These are phyloP conservation scores for Ceratobasidium sp. DNA, from an alignment of 1,284 basidiomycete species.

Conservation along the genomic window DNA sequence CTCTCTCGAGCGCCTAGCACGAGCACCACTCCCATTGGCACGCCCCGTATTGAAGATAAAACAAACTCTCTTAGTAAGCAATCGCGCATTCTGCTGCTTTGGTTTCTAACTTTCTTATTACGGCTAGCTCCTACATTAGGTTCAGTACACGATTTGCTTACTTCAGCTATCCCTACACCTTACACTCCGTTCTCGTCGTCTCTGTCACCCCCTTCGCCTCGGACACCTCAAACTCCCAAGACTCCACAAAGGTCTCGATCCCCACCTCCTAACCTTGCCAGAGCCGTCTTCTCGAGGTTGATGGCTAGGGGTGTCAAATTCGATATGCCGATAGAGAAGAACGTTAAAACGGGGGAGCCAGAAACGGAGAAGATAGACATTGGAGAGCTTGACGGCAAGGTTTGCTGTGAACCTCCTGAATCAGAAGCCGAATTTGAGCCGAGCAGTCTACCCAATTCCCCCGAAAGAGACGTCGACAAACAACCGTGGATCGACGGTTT, in stretches of 20 bases:
- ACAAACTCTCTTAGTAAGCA: not conserved
- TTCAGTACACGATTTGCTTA: not conserved
- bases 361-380: slow-evolving; percentile 4
- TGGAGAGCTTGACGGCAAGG: not conserved
- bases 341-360: not conserved
- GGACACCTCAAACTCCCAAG: slow-evolving; percentile 33
- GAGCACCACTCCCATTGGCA: slow-evolving; percentile 32
- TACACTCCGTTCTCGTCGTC: slow-evolving; percentile 13
- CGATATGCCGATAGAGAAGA: slow-evolving; percentile 38
- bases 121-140: not conserved
- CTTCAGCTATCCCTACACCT: slow-evolving; percentile 17
- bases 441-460: not conserved
- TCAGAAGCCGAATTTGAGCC: not conserved
- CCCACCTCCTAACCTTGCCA: slow-evolving; percentile 38
- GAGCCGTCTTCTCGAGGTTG: slow-evolving; percentile 42
- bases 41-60: slow-evolving; percentile 4
- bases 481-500: slow-evolving; percentile 1
- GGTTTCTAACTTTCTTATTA: not conserved
- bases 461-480: not conserved
- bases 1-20: slow-evolving; percentile 38
- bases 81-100: not conserved
- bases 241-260: slow-evolving; percentile 32
- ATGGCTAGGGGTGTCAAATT: slow-evolving; percentile 37
- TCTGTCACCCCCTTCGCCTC: slow-evolving; percentile 26
- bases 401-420: not conserved